A percentile compares a stretch with the other conserved stretches of the same genome.
These are phyloP conservation scores for Plantago coronopus DNA, from an alignment of 305 asterid genomes.

Conservation along the genomic window DNA sequence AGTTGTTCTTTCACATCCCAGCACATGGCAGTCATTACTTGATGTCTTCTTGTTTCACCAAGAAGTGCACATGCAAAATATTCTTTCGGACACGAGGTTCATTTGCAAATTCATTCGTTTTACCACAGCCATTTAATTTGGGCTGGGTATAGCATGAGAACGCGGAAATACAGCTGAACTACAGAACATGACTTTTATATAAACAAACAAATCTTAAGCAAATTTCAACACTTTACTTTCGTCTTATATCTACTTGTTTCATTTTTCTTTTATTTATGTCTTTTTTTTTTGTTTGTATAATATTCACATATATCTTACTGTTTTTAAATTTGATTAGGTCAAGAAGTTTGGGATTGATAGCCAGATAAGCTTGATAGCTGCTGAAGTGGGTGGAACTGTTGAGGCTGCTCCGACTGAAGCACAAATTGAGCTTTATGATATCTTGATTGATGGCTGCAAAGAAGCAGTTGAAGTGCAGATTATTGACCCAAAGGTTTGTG, in stretches of 20 bases:
- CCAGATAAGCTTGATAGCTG: conserved; percentile 75
- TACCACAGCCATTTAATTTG: too few relatives aligned
- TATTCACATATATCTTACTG: conserved; percentile 18
- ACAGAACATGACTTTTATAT: too few relatives aligned
- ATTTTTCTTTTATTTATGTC: not conserved
- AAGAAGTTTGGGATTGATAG: conserved; percentile 94
- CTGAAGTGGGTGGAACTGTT: conserved; percentile 95
- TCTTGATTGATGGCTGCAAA: conserved; percentile 87
- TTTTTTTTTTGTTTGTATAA: conserved; percentile 9
- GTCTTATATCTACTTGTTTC: too few relatives aligned
- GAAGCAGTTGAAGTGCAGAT: conserved; percentile 78
- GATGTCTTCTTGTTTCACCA: too few relatives aligned
- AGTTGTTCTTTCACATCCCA: not conserved
- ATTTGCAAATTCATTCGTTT: too few relatives aligned
- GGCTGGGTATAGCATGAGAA: too few relatives aligned
- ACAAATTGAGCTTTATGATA: conserved; percentile 93
- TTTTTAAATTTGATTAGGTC: conserved; percentile 48
- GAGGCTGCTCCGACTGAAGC: conserved; percentile 92
- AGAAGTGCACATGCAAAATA: too few relatives aligned
- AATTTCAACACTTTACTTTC: too few relatives aligned
- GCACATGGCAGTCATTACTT: not conserved
- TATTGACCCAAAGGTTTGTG: conserved; percentile 72
- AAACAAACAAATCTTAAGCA: too few relatives aligned
- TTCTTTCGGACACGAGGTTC: too few relatives aligned
- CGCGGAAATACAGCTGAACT: too few relatives aligned